phyloP scores from a whole-genome alignment of 169 alveolate species.

The Plasmodium gaboni region DNA sequence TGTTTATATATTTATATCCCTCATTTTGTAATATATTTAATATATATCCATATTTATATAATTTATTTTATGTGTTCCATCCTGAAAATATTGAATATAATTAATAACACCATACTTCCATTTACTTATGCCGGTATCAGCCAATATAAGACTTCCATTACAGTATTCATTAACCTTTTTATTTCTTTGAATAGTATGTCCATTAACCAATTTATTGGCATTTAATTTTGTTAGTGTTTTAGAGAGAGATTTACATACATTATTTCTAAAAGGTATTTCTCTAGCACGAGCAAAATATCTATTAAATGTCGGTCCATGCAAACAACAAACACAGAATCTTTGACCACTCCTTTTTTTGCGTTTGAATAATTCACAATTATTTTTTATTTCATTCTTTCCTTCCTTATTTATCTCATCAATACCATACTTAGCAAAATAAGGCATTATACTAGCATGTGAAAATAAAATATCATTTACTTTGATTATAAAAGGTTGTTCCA shows the following conservation, averaged over 20 bases:
- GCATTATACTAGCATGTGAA: conserved; percentile 74
- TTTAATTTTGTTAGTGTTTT: conserved; percentile 38
- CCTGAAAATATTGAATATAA: conserved; percentile 51
- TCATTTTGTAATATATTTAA: too few relatives aligned
- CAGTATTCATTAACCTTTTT: conserved; percentile 40
- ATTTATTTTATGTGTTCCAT: conserved; percentile 20
- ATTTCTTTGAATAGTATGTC: conserved; percentile 59
- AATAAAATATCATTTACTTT: conserved; percentile 52
- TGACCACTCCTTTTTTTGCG: conserved; percentile 6
- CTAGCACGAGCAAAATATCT: conserved; percentile 37
- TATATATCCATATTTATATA: conserved; percentile 8
- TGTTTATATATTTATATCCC: too few relatives aligned
- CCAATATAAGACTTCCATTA: conserved; percentile 21
- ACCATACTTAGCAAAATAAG: conserved; percentile 56
- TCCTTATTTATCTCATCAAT: conserved; percentile 58
- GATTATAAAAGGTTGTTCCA: conserved; percentile 39
- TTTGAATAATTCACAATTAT: conserved; percentile 37
- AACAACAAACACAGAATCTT: conserved; percentile 46
- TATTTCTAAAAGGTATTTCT: conserved; percentile 14
- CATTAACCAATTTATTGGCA: conserved; percentile 53
- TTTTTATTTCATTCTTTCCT: conserved; percentile 61
- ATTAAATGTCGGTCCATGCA: conserved; percentile 64
- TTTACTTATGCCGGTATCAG: conserved; percentile 67
- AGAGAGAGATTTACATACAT: conserved; percentile 38
- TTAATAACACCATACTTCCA: conserved; percentile 55